Evolutionary conservation across 1,284 basidiomycete genomes (phyloP).

Genomic region (Naganishia albida): DNA sequence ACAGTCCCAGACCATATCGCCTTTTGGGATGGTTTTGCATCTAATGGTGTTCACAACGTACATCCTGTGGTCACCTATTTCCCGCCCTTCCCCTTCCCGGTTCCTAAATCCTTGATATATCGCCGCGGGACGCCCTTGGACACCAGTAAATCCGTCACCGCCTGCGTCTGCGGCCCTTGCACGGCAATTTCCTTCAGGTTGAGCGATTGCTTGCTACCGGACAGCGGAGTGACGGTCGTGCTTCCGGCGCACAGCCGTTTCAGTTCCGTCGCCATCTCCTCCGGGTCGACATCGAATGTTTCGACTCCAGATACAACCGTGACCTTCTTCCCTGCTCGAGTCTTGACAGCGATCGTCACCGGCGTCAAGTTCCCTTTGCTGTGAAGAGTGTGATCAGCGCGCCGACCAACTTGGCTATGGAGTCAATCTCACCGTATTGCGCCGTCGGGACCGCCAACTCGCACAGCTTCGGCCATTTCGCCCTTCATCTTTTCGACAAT

Average conservation of each 20-base stretch:
- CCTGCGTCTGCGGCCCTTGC: conserved; percentile 74
- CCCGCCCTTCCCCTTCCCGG: conserved; percentile 21
- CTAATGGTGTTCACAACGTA: neutral
- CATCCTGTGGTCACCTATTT: neutral
- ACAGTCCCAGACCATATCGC: neutral
- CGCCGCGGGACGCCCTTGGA: conserved; percentile 72
- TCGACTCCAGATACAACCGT: conserved; percentile 79
- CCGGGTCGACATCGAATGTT: conserved; percentile 66
- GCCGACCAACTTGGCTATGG: conserved; percentile 46
- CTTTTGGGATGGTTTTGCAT: conserved; percentile 12
- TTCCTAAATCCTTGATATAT: conserved; percentile 64
- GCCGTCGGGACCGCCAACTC: conserved; percentile 58
- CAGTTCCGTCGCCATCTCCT: conserved; percentile 76
- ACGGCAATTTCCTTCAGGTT: conserved; percentile 67
- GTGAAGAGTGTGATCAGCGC: conserved; percentile 30
- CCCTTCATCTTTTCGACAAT: conserved; percentile 55
- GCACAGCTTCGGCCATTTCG: conserved; percentile 73
- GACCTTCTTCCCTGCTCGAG: conserved; percentile 72
- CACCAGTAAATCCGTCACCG: conserved; percentile 66
- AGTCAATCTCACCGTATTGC: conserved; percentile 38
- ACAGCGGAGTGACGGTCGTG: conserved; percentile 58
- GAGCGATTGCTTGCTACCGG: conserved; percentile 49
- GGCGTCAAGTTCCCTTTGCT: conserved; percentile 76
- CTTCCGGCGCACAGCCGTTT: conserved; percentile 72
- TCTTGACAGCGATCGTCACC: conserved; percentile 68